These are phyloP conservation scores for Skeletonema tropicum DNA, from an alignment of 108 stramenopile species.

Conservation along the genomic window DNA sequence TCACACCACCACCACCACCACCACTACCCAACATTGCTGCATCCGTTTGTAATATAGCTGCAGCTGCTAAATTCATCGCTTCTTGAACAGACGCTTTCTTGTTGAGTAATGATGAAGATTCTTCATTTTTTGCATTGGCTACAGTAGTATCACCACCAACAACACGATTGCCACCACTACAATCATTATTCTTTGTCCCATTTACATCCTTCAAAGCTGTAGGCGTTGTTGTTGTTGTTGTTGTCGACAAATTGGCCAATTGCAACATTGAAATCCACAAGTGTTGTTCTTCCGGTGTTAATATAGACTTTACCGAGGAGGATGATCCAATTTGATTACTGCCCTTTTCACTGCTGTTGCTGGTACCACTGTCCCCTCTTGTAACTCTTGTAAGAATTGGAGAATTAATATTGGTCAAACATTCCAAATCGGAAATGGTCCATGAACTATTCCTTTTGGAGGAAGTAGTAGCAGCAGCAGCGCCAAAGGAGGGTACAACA, in stretches of 20 bases:
- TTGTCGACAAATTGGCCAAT: not conserved
- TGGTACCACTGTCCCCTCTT: not conserved
- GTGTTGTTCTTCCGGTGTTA: not conserved
- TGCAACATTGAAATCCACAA: not conserved
- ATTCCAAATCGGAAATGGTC: not conserved
- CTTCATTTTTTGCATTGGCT: too few relatives aligned
- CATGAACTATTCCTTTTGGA: slow-evolving; percentile 2
- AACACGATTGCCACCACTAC: not conserved
- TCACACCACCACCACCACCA: too few relatives aligned
- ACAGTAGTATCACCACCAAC: not conserved
- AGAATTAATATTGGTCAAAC: not conserved
- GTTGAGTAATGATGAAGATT: too few relatives aligned
- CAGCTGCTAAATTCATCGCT: not conserved
- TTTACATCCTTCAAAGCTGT: not conserved
- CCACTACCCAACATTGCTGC: too few relatives aligned
- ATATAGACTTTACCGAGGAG: not conserved
- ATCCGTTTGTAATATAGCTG: not conserved
- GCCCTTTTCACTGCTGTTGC: not conserved
- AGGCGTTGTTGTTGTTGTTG: not conserved
- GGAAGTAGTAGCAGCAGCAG: not conserved
- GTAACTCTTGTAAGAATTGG: too few relatives aligned
- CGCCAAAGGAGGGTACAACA: too few relatives aligned
- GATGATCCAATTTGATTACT: not conserved
- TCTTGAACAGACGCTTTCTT: not conserved
- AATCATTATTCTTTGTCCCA: not conserved